Evolutionary conservation across 345 rosid genomes (phyloP).

Genomic region (Brassica rapa): DNA sequence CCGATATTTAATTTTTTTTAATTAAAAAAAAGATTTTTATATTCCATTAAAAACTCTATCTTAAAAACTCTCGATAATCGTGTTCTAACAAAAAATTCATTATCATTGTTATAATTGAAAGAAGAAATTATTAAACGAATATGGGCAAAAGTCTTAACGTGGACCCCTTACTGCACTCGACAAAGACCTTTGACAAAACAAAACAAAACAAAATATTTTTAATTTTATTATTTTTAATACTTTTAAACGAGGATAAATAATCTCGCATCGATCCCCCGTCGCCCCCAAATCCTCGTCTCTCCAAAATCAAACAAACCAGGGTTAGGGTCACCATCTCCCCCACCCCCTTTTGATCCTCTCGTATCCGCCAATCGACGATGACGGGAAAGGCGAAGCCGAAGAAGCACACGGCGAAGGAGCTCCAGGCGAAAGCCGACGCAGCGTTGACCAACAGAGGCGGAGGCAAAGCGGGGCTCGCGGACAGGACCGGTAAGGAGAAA

Average conservation of each 20-base stretch:
- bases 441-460: constrained; percentile 94
- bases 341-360: background rate
- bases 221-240: background rate
- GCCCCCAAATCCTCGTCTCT: constrained; percentile 8
- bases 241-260: background rate
- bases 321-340: constrained; percentile 28
- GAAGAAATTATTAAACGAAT: too few relatives aligned
- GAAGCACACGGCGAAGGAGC: constrained; percentile 99
- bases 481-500: constrained; percentile 66
- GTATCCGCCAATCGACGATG: constrained; percentile 40
- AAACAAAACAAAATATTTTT: too few relatives aligned
- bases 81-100: too few relatives aligned
- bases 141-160: constrained; percentile 10
- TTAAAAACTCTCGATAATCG: too few relatives aligned
- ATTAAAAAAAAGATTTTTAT: too few relatives aligned
- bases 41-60: too few relatives aligned
- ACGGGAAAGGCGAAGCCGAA: constrained; percentile 98
- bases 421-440: constrained; percentile 83
- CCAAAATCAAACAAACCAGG: constrained; percentile 31
- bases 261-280: constrained; percentile 2
- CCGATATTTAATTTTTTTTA: too few relatives aligned
- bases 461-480: constrained; percentile 80
- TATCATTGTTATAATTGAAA: too few relatives aligned
- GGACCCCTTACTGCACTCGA: constrained; percentile 15
- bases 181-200: constrained; percentile 3